phyloP scores from a whole-genome alignment of 352 stramenopile species.

The Phytophthora pistaciae region DNA sequence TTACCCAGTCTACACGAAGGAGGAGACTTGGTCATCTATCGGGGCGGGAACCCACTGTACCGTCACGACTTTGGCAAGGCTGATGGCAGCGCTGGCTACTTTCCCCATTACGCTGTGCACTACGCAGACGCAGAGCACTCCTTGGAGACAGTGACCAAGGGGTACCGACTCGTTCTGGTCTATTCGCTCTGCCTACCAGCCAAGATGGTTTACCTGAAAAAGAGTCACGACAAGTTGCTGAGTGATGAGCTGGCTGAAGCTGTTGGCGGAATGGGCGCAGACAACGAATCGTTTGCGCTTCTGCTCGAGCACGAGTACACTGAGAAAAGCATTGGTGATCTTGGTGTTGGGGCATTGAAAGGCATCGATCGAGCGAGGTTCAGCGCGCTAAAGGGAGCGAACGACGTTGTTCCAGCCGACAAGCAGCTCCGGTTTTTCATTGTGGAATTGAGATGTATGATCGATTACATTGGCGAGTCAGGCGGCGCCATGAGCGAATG shows the following conservation, averaged over 20 bases:
- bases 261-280: constrained; percentile 34
- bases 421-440: constrained; percentile 23
- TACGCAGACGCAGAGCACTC: constrained; percentile 37
- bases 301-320: constrained; percentile 23
- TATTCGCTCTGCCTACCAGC: constrained; percentile 35
- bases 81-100: constrained; percentile 13
- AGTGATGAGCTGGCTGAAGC: constrained; percentile 20
- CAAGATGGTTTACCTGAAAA: constrained; percentile 3
- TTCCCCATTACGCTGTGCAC: constrained; percentile 33
- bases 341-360: constrained; percentile 21
- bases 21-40: constrained; percentile 27
- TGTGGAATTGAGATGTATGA: background rate
- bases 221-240: background rate
- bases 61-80: constrained; percentile 21
- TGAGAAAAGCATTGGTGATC: constrained; percentile 9
- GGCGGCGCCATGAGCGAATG: background rate
- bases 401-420: constrained; percentile 2
- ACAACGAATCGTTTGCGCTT: constrained; percentile 37
- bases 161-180: constrained; percentile 30
- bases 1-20: constrained; percentile 28
- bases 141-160: constrained; percentile 28
- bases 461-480: background rate
- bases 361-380: constrained; percentile 19
- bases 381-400: constrained; percentile 1
- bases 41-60: background rate